Evolutionary conservation across 495 filamentous ascomycete genomes (phyloP).

Genomic region (Gamarada debralockiae): DNA sequence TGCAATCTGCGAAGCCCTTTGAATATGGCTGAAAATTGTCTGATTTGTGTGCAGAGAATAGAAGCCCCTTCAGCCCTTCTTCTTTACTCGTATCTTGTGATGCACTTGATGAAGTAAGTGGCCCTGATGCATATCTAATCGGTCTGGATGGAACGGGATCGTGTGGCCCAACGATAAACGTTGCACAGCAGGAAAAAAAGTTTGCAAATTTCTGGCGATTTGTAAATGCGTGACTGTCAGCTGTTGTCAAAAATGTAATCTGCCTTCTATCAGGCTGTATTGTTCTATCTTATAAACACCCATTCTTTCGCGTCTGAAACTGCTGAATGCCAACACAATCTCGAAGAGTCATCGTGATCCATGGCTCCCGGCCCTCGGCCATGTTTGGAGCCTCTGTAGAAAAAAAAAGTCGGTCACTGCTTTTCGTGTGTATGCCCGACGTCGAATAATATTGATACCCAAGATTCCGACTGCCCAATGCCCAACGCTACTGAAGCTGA

Average conservation of each 20-base stretch:
- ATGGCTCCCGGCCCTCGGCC: neutral
- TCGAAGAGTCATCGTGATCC: neutral
- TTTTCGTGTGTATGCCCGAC: neutral
- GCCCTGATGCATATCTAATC: neutral
- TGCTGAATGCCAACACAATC: neutral
- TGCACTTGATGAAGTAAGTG: neutral
- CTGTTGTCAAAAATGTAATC: neutral
- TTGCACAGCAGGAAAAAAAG: neutral
- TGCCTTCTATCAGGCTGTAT: neutral
- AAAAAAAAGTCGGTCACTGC: conserved; percentile 1
- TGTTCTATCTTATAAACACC: neutral
- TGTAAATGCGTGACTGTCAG: neutral
- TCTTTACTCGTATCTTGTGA: no score
- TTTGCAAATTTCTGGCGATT: neutral
- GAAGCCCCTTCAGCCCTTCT: no score
- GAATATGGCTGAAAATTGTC: no score
- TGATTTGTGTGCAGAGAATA: no score
- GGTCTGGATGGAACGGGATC: neutral
- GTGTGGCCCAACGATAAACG: neutral
- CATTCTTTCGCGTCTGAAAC: neutral
- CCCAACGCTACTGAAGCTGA: neutral
- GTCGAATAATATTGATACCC: conserved; percentile 6
- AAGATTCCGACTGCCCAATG: conserved; percentile 2
- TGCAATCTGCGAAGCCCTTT: no score
- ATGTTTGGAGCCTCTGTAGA: neutral